Evolutionary conservation across 164 flowering plant species (phyloP).

Genomic region (Akebia trifoliata): DNA sequence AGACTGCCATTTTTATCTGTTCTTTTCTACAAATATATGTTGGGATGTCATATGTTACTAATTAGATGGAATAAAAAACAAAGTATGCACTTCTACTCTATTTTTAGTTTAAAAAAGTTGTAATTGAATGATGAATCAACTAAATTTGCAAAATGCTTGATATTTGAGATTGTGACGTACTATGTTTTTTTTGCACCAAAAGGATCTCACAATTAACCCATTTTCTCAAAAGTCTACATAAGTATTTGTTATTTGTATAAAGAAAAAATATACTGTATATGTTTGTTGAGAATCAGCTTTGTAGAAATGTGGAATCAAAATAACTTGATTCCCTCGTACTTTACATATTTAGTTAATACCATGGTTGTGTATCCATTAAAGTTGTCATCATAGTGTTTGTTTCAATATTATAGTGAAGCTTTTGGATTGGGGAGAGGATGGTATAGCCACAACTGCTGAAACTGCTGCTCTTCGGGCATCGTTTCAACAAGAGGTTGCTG

Average conservation of each 20-base stretch:
- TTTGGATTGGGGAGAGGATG: slow-evolving; percentile 98
- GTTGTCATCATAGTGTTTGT: slow-evolving; percentile 12
- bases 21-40: no score
- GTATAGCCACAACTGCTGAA: slow-evolving; percentile 68
- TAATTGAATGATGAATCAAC: no score
- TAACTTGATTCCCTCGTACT: background rate
- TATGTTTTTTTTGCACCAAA: no score
- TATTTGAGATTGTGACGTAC: no score
- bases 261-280: background rate
- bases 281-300: background rate
- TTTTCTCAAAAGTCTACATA: background rate
- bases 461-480: slow-evolving; percentile 69
- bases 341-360: background rate
- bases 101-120: no score
- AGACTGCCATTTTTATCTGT: no score
- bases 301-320: background rate
- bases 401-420: slow-evolving; percentile 57
- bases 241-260: background rate
- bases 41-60: no score
- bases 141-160: no score
- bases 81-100: no score
- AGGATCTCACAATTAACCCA: background rate
- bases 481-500: slow-evolving; percentile 88
- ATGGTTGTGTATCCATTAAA: background rate
- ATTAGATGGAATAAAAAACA: no score